Conservation (phyloP, 352 stramenopile genomes). For the Salisapilia sapeloensis region DNA sequence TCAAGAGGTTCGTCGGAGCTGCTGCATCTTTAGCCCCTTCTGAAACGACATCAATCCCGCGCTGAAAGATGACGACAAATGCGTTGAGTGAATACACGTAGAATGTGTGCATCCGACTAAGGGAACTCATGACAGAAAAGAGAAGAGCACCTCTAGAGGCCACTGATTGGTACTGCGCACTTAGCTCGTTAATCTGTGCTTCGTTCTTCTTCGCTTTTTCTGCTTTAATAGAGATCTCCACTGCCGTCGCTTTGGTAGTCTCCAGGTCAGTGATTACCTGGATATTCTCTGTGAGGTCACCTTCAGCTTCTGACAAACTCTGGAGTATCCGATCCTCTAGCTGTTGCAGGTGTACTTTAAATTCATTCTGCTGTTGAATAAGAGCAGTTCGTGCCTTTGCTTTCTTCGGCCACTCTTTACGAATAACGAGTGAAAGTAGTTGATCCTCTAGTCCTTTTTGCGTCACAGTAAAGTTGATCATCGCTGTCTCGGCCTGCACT, state of each 20-base stretch:
- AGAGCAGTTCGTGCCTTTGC: slow-evolving; percentile 56
- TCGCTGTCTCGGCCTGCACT: slow-evolving; percentile 79
- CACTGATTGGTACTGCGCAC: slow-evolving; percentile 85
- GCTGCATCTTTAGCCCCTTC: slow-evolving; percentile 3
- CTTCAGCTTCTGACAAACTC: slow-evolving; percentile 65
- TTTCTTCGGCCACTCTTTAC: slow-evolving; percentile 82
- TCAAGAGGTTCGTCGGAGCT: slow-evolving; percentile 17
- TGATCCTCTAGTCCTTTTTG: slow-evolving; percentile 83
- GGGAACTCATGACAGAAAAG: slow-evolving; percentile 90
- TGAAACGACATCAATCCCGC: slow-evolving; percentile 84
- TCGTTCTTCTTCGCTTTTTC: slow-evolving; percentile 63
- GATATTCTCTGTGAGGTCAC: slow-evolving; percentile 89
- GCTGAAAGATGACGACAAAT: slow-evolving; percentile 91
- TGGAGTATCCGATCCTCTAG: slow-evolving; percentile 83
- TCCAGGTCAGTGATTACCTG: slow-evolving; percentile 90
- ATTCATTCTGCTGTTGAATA: slow-evolving; percentile 82
- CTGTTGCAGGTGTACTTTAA: slow-evolving; percentile 75
- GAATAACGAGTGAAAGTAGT: slow-evolving; percentile 71
- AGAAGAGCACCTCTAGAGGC: slow-evolving; percentile 83
- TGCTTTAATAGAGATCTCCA: slow-evolving; percentile 68
- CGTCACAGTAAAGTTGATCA: slow-evolving; percentile 88
- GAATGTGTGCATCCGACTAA: slow-evolving; percentile 88
- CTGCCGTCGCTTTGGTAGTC: slow-evolving; percentile 82
- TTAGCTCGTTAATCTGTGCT: slow-evolving; percentile 69
- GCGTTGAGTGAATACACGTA: slow-evolving; percentile 92